Evolutionary conservation across 2,329 filamentous ascomycete genomes (phyloP), one percentile per base, ranked within the genome.

Genomic region (Colletotrichum australisinense): DNA sequence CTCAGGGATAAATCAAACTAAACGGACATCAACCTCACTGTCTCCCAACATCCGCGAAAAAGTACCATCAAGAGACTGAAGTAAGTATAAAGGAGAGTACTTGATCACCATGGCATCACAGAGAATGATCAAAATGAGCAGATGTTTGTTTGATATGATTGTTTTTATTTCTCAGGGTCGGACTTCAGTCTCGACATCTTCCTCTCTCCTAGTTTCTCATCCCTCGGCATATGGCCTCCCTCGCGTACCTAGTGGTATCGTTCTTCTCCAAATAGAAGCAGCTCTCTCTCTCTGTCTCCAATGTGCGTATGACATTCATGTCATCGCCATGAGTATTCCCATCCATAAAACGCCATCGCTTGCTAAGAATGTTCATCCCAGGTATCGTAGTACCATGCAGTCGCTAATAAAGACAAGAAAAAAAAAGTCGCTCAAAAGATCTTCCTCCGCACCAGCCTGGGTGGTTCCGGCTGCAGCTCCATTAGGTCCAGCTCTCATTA

Each of bases 291-390:
- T 19, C 3, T 16, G 19, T n/a, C 32, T 30, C 46, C 32, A 28
- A n/a, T 53, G 3, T 26, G 56, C 60, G 32, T 32, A 3, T 60
- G 49, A 71, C 67, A 5, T 8, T 69, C 46, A 49, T 19, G 58
- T 69, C 65, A 57, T 66, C 67, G 70, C 59, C 19, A 38, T 42
- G 28, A 19, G n/a, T 42, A 42, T 55, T 58, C 57, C n/a, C 65
- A 26, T 56, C 53, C 59, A 9, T 30, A 42, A 12, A 73, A 73
- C 71, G 71, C 71, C 71, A 7, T 71, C 71, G 71, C 71, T 73
- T 58, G 63, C 63, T 57, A 38, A 64, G 16, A 49, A 35, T 63
- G 12, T 26, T 42, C 38, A 19, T 64, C 49, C 62, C 62, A 55
- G 67, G 49, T 57, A 73, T 73, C 62, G 57, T 71, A 63, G 49